These are phyloP conservation scores for Malassezia restricta DNA, from an alignment of 1,284 basidiomycete genomes.

Conservation along the genomic window DNA sequence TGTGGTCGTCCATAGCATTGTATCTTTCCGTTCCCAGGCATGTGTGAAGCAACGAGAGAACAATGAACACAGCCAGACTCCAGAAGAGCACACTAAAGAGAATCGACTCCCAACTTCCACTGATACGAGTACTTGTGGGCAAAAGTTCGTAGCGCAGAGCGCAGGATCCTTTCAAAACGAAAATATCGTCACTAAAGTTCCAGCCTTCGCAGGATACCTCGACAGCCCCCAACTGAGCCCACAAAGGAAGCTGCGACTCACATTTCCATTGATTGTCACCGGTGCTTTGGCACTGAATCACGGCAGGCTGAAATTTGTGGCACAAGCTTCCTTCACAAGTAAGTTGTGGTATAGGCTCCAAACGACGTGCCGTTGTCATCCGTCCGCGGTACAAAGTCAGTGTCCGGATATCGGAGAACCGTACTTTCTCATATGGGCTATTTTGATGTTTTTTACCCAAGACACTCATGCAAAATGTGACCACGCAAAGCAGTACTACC, in stretches of 20 bases:
- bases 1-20: not conserved
- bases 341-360: slow-evolving; percentile 9
- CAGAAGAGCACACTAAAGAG: slow-evolving; percentile 9
- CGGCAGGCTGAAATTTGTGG: not conserved
- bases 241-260: slow-evolving; percentile 7
- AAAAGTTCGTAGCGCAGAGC: slow-evolving; percentile 8
- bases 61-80: slow-evolving; percentile 4
- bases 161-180: slow-evolving; percentile 11
- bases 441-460: not conserved
- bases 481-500: too few relatives aligned
- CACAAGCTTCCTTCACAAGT: slow-evolving; percentile 9
- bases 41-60: slow-evolving; percentile 8
- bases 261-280: slow-evolving; percentile 14
- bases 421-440: not conserved
- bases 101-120: not conserved
- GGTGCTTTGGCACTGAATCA: slow-evolving; percentile 5
- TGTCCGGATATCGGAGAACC: slow-evolving; percentile 2
- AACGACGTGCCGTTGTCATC: slow-evolving; percentile 6
- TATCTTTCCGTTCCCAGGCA: not conserved
- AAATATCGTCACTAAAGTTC: slow-evolving; percentile 2
- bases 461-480: too few relatives aligned
- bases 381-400: slow-evolving; percentile 3
- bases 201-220: slow-evolving; percentile 15
- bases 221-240: slow-evolving; percentile 8
- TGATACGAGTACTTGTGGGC: not conserved